A percentile compares a stretch with the other conserved stretches of the same genome.
Conservation (phyloP, 305 asterid species). For the Fraxinus latifolia region DNA sequence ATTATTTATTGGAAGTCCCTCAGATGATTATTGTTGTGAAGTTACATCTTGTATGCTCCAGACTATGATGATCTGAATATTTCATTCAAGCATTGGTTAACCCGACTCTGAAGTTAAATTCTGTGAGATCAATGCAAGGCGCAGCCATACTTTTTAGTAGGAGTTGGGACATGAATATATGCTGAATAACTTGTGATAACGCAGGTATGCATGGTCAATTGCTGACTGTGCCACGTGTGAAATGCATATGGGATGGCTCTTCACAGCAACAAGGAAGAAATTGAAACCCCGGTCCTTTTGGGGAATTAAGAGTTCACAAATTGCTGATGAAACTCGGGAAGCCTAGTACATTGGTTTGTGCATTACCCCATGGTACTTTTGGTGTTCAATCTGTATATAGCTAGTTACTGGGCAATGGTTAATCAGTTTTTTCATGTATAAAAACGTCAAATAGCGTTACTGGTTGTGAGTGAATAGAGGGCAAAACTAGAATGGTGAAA, state of each 20-base stretch:
- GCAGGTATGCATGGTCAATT: conserved; percentile 90
- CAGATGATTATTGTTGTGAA: neutral
- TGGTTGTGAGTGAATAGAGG: neutral
- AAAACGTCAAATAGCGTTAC: neutral
- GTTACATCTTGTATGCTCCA: neutral
- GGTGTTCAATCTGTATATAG: neutral
- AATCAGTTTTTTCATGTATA: neutral
- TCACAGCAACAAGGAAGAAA: conserved; percentile 60
- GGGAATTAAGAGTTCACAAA: conserved; percentile 85
- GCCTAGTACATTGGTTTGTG: neutral
- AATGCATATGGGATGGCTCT: conserved; percentile 85
- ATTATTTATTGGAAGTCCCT: neutral
- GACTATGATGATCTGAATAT: neutral
- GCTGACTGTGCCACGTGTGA: conserved; percentile 77
- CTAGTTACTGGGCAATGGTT: neutral
- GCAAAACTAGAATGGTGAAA: neutral
- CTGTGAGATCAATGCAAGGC: neutral
- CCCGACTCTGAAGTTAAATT: neutral
- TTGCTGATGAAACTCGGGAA: conserved; percentile 46
- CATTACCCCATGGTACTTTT: neutral
- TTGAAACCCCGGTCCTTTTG: conserved; percentile 73
- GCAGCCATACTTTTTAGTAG: neutral
- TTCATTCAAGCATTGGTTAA: neutral
- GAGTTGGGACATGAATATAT: neutral
- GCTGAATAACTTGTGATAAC: conserved; percentile 8